Base-by-base conservation (phyloP, 192 early-diverging fungal genomes). In the Gryganskiella cystojenkinii region DNA sequence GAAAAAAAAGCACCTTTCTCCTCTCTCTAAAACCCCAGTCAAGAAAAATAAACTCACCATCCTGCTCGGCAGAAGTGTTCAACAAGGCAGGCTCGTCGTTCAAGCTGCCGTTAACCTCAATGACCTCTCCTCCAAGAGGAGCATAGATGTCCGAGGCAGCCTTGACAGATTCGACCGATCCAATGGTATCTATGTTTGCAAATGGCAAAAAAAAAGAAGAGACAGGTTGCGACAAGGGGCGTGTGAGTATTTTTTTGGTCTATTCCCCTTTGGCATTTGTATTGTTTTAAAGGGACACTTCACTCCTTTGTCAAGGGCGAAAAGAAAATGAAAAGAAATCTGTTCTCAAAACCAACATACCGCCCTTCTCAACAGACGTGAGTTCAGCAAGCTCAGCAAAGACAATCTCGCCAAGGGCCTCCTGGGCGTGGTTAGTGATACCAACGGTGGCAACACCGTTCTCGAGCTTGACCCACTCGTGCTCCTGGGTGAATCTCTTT, bases 101-200 rank as follows among this genome's bases (percentile, higher is more conserved):
- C 52, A 98, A 86, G 0, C 37, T 61, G 13, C 70, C 56, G 82
- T 98, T 98, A 73, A 90, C 86, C 56, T 90, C 92, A 50, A 94
- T 84, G 59, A 98, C 87, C 57, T 90, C 86, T 57, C 97, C 97
- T 55, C 86, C 80, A 28, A 95, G 80, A 59, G 97, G 97, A 25
- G 95, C 86, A 71, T 93, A 95, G 44, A 98, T 91, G 64, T 98
- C 97, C 63, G 87, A 90, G 47, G 95, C 94, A 56, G 97, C 96
- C 88, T 98, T 98, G 75, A 98, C 97, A 40, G 90, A 92, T 82
- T 98, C 97, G 51, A 98, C 92, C 40, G 91, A 91, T 64, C 93
- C 91, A 49, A 67, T 64, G 47, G 61, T 56, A 37, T 80, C 68
- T 70, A 60, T 37, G 0, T 15, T 44, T 30, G 31, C 14, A 64